Conservation (phyloP, 306 rosid genomes). For the Glycine tomentella region DNA sequence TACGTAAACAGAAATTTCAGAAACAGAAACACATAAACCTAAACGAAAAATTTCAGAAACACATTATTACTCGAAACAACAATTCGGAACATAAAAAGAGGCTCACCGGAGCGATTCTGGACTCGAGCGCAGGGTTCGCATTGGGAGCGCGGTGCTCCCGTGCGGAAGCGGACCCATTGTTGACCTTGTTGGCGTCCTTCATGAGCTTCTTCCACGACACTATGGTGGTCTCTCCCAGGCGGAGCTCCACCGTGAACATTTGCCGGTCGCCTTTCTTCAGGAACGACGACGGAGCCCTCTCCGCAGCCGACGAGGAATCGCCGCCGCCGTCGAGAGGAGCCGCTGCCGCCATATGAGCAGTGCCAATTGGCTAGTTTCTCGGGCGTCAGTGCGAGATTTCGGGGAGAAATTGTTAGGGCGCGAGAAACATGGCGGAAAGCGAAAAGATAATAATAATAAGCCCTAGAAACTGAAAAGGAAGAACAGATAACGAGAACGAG, state of each 20-base stretch:
- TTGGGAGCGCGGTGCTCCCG: constrained; percentile 57
- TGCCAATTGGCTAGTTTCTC: constrained; percentile 26
- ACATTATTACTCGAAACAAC: not conserved
- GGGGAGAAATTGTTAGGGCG: constrained; percentile 45
- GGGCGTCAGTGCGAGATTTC: constrained; percentile 47
- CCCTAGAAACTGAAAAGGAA: constrained; percentile 60
- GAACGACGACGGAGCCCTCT: constrained; percentile 66
- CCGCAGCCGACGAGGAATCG: constrained; percentile 49
- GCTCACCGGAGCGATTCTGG: constrained; percentile 86
- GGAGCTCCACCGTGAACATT: constrained; percentile 87
- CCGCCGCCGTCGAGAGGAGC: constrained; percentile 46
- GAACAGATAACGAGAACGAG: not conserved
- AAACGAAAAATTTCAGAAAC: too few relatives aligned
- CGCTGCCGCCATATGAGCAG: constrained; percentile 57
- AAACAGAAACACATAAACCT: not conserved
- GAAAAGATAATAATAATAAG: constrained; percentile 31
- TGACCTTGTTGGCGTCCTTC: constrained; percentile 72
- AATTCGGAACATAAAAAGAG: constrained; percentile 34
- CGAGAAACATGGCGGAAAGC: constrained; percentile 40
- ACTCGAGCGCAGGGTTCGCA: constrained; percentile 71
- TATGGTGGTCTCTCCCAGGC: constrained; percentile 91
- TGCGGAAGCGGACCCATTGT: constrained; percentile 58
- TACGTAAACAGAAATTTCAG: not conserved
- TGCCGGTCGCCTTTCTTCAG: constrained; percentile 83
- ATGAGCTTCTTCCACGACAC: constrained; percentile 96